Base-by-base conservation (phyloP, 441 rosid genomes). In the Pelargonium citronellum region DNA sequence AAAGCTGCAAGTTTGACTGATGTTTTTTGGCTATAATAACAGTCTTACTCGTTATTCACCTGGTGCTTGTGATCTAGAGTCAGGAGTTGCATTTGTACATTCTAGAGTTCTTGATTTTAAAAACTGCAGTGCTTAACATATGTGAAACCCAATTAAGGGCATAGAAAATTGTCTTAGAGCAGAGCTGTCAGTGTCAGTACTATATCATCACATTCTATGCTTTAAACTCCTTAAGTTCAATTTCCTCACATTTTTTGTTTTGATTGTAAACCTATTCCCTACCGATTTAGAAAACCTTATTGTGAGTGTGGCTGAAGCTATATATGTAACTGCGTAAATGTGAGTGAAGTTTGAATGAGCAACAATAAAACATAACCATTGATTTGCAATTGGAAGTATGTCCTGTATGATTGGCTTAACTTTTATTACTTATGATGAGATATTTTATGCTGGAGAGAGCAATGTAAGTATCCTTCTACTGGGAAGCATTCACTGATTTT, bases 271-370 rank as follows among this genome's bases (percentile, higher is more conserved):
- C n/a, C n/a, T n/a, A n/a, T n/a, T n/a, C n/a, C n/a, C n/a, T n/a
- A n/a, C n/a, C n/a, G n/a, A n/a, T n/a, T n/a, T n/a, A n/a, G 46
- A 8, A 1, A 8, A 41, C 9, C 67, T 13, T 66, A 44, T 5
- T 61, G 39, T 66, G 62, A 37, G 9, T 67, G 70, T 69, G 34
- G 74, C 17, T 74, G 75, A 74, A 64, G 70, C 68, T 5, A 30
- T 22, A 67, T 68, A 37, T 72, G 51, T 30, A 5, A 9, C 9
- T 4, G 30, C 16, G 2, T 9, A n/a, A 62, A 27, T 62, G 66
- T 13, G 41, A 12, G 43, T 30, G 67, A 30, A 63, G 66, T 20
- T 63, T 20, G 34, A 63, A n/a, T 34, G 34, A 64, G 44, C 22
- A 13, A 64, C 22, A 30, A 16, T 15, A 30, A 6, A n/a, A 34